Percentiles rank a stretch among this genome's conserved stretches.
Evolutionary conservation across 768 basidiomycete species (phyloP).

Genomic region (Russula virescens): DNA sequence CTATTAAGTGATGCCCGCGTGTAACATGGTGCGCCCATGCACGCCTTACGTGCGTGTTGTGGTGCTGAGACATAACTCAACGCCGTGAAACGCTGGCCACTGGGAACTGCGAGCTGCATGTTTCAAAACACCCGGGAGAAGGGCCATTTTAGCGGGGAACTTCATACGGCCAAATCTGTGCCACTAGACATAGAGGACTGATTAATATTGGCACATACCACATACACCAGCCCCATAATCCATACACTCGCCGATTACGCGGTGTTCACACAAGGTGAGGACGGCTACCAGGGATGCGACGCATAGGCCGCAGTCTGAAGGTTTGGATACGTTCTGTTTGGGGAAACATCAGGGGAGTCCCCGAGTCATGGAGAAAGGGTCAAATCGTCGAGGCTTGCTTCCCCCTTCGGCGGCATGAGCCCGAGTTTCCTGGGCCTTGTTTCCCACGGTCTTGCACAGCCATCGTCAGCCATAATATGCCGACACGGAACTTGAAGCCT

Average conservation of each 20-base stretch:
- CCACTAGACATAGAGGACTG: not conserved
- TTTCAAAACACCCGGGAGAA: not conserved
- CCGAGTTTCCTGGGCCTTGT: not conserved
- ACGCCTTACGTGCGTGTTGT: slow-evolving; percentile 12
- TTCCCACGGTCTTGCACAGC: not conserved
- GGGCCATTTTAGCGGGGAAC: not conserved
- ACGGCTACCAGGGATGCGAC: not conserved
- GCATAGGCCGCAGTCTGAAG: not conserved
- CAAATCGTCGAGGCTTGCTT: not conserved
- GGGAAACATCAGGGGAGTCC: not conserved
- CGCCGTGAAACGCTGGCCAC: not conserved
- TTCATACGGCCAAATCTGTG: not conserved
- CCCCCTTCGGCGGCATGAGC: not conserved
- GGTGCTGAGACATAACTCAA: not conserved
- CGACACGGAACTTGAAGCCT: no score
- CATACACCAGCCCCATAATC: not conserved
- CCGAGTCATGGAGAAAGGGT: not conserved
- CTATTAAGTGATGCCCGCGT: slow-evolving; percentile 9
- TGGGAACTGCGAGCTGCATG: not conserved
- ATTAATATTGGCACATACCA: not conserved
- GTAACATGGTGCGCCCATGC: slow-evolving; percentile 5
- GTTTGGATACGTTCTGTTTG: not conserved
- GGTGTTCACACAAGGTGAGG: not conserved
- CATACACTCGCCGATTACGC: not conserved
- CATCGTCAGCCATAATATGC: no score